Base-by-base conservation (phyloP, 2,329 filamentous ascomycete species). In the Epichloe glyceriae region DNA sequence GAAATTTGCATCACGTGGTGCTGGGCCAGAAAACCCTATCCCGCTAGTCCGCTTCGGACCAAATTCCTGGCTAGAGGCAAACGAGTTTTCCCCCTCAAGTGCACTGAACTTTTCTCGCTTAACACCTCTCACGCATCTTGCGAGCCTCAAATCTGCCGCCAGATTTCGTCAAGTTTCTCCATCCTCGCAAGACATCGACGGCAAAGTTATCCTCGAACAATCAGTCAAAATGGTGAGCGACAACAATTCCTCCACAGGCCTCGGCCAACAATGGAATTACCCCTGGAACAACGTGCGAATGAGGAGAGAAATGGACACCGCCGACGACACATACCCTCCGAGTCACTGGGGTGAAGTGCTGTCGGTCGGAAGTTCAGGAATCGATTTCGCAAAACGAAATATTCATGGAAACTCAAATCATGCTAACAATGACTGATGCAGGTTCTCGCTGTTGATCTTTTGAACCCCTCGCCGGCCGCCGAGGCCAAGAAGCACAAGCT, bases 401-500 rank as follows among this genome's bases (percentile, higher is more conserved):
- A 11, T 17, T 17, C 5, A 22, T 40, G 35, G 55, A 38, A 50
- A 50, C 42, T 44, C 19, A 33, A 51, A 45, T 50, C 50, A 65
- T 70, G 72, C 77, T 82, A 70, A 82, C 70, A 54, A 59, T 62
- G 61, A 56, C 56, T 54, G 47, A 45, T 56, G 62, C 71, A 97
- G 93, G 91, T 97, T 95, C 89, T 98, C 86, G 93, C 93, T 75
- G 88, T 97, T 82, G 93, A 98, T 83, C 90, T 98, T 70, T 86
- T 98, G 77, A 97, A 98, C 88, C 93, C 93, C 71, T 87, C 86
- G 72, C 86, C 91, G 76, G 88, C 88, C 76, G 84, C 91, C 74
- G 93, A 98, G 86, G 89, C 89, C 70, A 88, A 89, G 80, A 97
- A 97, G 87, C 93, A 98, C 88, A 98, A 98, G 88, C 88, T 98